Evolutionary conservation across 139 green algal species (phyloP).

Genomic region (Trebouxia sp.): DNA sequence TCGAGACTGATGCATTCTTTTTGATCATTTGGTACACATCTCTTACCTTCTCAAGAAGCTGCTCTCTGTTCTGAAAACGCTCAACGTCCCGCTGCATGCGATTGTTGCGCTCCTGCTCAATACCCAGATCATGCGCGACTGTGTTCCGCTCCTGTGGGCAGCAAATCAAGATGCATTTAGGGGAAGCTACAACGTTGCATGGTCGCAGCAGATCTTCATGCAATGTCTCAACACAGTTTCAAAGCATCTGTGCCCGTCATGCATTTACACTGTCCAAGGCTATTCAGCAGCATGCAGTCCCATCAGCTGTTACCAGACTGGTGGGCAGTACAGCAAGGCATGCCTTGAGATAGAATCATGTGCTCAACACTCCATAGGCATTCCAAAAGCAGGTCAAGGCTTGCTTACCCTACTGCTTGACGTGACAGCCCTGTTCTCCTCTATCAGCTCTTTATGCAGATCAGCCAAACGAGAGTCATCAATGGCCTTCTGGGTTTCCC

Average conservation of each 20-base stretch:
- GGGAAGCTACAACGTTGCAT: not conserved
- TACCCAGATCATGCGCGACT: conserved; percentile 40
- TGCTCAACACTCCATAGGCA: not conserved
- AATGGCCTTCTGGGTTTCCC: conserved; percentile 89
- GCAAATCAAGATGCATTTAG: no score
- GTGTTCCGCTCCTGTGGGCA: conserved; percentile 7
- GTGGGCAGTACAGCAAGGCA: not conserved
- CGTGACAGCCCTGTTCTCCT: not conserved
- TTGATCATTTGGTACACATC: not conserved
- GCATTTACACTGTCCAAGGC: not conserved
- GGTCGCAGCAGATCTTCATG: not conserved
- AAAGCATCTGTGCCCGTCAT: not conserved
- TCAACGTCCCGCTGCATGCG: conserved; percentile 72
- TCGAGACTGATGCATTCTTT: not conserved
- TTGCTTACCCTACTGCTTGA: not conserved
- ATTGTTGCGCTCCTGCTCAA: conserved; percentile 53
- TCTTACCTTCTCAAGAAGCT: conserved; percentile 49
- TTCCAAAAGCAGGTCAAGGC: not conserved
- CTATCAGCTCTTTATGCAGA: conserved; percentile 78
- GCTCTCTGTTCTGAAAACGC: conserved; percentile 54
- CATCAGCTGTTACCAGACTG: not conserved
- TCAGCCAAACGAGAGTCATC: conserved; percentile 72
- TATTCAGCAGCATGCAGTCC: not conserved
- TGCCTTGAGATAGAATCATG: not conserved
- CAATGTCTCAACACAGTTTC: no score